These are phyloP conservation scores for Evansstolkia leycettana DNA, from an alignment of 495 filamentous ascomycete species.

Conservation along the genomic window DNA sequence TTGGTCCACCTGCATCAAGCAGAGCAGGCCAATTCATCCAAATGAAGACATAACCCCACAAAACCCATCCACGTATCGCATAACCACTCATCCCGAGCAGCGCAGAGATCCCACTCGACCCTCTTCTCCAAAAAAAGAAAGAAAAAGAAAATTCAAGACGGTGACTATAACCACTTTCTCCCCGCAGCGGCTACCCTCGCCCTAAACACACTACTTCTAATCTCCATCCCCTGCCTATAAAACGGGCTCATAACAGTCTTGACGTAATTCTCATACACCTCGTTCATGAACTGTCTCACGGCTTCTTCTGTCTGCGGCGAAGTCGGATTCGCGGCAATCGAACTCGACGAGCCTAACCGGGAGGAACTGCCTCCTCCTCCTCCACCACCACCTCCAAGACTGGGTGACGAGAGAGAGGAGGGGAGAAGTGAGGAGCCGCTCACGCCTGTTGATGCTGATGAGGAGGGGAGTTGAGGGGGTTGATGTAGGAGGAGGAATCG, in stretches of 20 bases:
- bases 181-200: constrained; percentile 69
- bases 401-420: constrained; percentile 14
- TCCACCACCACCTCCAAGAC: constrained; percentile 9
- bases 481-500: constrained; percentile 85
- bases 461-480: constrained; percentile 39
- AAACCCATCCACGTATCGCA: no score
- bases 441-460: constrained; percentile 10
- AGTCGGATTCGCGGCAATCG: constrained; percentile 70
- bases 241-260: constrained; percentile 98
- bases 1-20: no score
- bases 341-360: constrained; percentile 43
- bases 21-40: no score
- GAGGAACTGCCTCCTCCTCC: constrained; percentile 16
- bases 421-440: constrained; percentile 19
- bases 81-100: no score
- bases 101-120: no score
- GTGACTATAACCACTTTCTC: constrained; percentile 72
- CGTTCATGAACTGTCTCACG: constrained; percentile 80
- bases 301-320: constrained; percentile 86
- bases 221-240: constrained; percentile 67
- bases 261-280: constrained; percentile 88
- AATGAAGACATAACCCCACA: no score
- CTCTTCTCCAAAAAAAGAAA: no score
- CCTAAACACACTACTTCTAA: constrained; percentile 77
- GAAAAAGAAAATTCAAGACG: no score